Conservation (phyloP, 352 stramenopile species). For the Phytophthora fragariae region DNA sequence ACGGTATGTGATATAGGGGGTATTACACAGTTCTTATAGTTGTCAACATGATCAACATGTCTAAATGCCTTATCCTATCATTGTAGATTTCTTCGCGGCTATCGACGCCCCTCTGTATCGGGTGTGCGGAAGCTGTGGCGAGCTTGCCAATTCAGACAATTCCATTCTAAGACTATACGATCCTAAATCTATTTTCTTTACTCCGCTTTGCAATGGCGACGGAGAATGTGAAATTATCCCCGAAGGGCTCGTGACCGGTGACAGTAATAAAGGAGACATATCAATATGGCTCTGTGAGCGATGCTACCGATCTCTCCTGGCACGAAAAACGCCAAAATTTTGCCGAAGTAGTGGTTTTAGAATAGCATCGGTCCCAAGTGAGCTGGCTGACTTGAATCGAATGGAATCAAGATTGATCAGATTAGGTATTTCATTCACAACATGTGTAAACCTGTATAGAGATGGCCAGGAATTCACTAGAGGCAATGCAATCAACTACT, state of each 20-base stretch:
- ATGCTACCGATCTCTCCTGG: neutral
- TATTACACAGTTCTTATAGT: too few relatives aligned
- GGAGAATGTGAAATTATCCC: slow-evolving; percentile 6
- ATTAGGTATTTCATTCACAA: slow-evolving; percentile 10
- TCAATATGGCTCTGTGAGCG: slow-evolving; percentile 2
- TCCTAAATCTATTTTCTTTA: too few relatives aligned
- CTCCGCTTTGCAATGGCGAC: too few relatives aligned
- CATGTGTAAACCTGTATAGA: slow-evolving; percentile 5
- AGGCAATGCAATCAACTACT: slow-evolving; percentile 7
- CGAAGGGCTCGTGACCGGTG: neutral
- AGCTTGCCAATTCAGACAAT: too few relatives aligned
- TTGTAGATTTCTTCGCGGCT: too few relatives aligned
- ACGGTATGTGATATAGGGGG: too few relatives aligned
- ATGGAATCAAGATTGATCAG: slow-evolving; percentile 8
- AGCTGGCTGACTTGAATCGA: neutral
- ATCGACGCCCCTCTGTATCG: too few relatives aligned
- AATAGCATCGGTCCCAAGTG: neutral
- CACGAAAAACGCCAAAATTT: too few relatives aligned
- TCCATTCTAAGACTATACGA: too few relatives aligned
- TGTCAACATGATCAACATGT: too few relatives aligned
- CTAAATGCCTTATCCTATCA: too few relatives aligned
- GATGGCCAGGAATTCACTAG: slow-evolving; percentile 7
- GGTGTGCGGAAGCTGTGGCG: too few relatives aligned
- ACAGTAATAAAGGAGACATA: neutral
- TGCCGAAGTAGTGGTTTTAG: neutral